Base-by-base conservation (phyloP, 208 protist genomes). In the Trypanosoma grayi region DNA sequence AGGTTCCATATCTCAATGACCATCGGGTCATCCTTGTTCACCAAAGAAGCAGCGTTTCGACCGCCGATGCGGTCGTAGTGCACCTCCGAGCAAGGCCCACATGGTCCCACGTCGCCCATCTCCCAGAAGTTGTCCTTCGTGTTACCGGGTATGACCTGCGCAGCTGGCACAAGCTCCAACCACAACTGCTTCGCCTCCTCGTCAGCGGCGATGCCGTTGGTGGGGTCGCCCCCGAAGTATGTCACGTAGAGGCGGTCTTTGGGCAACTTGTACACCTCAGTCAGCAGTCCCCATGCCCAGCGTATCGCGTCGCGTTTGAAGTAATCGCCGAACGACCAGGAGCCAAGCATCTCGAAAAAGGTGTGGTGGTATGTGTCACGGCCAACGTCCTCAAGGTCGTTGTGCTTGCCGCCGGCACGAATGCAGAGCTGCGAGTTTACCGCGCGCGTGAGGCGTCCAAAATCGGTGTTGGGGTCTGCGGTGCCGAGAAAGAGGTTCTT, bases 301-400 rank as follows among this genome's bases (percentile, higher is more conserved):
- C 36, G 66, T 57, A 99, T 99, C 36, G 97, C 97, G 52, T 99
- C 98, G 54, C 88, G 82, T 79, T 99, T 99, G 83, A 99, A 99
- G 73, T 99, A 99, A 73, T 99, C 96, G 27, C 97, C 98, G 76
- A 99, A 99, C 25, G 94, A 98, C 98, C 98, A 99, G 62, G 94
- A 98, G 47, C 98, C 98, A n/a, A 99, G 89, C 98, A 99, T 99
- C 73, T 99, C 98, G 84, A 99, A 99, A 77, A 99, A 99, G 31
- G 98, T 99, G 83, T 99, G 98, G 80, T 99, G 98, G 71, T 99
- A 99, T 33, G 94, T 98, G 73, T 99, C 98, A 68, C 97, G 98
- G 34, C 98, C 98, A 27, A 99, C 98, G 77, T 99, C 98, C 30
- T 99, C 98, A 7, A 99, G 79, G 73, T 99, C 98, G 79, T 99